Base-by-base conservation (phyloP, 164 flowering plant genomes). In the Cinnamomum chago region DNA sequence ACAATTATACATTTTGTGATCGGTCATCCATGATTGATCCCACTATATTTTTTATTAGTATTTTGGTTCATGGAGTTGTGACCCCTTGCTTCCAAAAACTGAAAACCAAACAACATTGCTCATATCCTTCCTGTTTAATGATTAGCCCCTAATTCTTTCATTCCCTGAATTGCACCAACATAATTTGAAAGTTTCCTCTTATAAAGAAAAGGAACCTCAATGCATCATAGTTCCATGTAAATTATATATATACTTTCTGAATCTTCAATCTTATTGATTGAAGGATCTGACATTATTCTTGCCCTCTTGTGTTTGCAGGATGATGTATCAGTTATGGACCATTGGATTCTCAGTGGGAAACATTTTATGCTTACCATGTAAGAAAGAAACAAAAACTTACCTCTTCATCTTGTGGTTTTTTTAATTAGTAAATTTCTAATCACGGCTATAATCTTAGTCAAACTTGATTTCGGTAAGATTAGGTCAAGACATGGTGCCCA, bases 281-380 rank as follows among this genome's bases (percentile, higher is more conserved):
- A 40, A 40, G 18, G 14, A 33, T 72, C 33, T 20, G 25, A 62
- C 17, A 70, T 51, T 28, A 13, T 22, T 50, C 24, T 15, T 18
- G 10, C 2, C 65, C 18, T 22, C 15, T 18, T 64, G 24, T 24
- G 2, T 52, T 78, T 51, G 28, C 75, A 79, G 78, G 75, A 79
- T 68, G 78, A 79, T 72, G 75, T 79, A 35, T 51, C 75, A 1
- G 75, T 75, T 62, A 70, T 78, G 13, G 58, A 75, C 33, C 81
- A 78, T 40, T 78, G 81, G 81, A 68, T 33, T 50, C 68, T 78
- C 0, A 78, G 74, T 23, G 81, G 81, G 27, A 79, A 67, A 25
- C 75, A 79, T 52, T 79, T 40, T 55, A 55, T 72, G 13, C 75
- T 76, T 17, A 68, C 73, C 50, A 27, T 50, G 81, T 79, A 75